Evolutionary conservation across 768 basidiomycete genomes (phyloP), one percentile per base, ranked within the genome.

Genomic region (Suillus placidus): DNA sequence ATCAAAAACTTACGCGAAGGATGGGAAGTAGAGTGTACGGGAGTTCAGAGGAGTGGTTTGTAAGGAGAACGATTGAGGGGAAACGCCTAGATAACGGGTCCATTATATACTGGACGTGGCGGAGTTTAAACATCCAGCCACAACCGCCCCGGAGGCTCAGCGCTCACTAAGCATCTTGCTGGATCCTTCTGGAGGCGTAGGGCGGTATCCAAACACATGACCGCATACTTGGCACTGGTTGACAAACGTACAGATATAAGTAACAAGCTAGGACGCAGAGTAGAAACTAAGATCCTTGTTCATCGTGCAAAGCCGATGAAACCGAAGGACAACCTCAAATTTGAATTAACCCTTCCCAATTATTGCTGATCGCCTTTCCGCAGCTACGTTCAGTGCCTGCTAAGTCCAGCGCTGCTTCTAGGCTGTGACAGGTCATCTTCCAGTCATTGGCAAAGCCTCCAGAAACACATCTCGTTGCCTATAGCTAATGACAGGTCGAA

Each of bases 161-260:
- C 9, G n/a, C 26, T 40, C 57, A 60, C 10, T 58, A 40, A 40
- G 23, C 57, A 58, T 26, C 34, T 55, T 55, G 34, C 54, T 55
- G 32, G 54, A 55, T 55, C 32, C 32, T 55, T 55, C 54, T 55
- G 54, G 54, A 55, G 54, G 54, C 20, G 32, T 55, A 13, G 54
- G 32, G 54, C 34, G 20, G 54, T 35, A 13, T 55, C 54, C 6
- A 55, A 34, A 54, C 9, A 32, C 30, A 32, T 32, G 30, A 10
- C 54, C 54, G 54, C 32, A 34, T 20, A 32, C 30, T 20, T 54
- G 52, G 52, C 52, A 32, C 52, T n/a, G 32, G 18, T 10, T 18
- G 7, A 20, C 42, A 7, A 42, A 20, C 8, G 4, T 6, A 49
- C 5, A 49, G 49, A 12, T 13, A 16, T 42, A 16, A 18, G 47